Percentiles rank a stretch among this genome's conserved stretches.
These are phyloP conservation scores for Cornus suecica DNA, from an alignment of 148 eudicot genomes.

Conservation along the genomic window DNA sequence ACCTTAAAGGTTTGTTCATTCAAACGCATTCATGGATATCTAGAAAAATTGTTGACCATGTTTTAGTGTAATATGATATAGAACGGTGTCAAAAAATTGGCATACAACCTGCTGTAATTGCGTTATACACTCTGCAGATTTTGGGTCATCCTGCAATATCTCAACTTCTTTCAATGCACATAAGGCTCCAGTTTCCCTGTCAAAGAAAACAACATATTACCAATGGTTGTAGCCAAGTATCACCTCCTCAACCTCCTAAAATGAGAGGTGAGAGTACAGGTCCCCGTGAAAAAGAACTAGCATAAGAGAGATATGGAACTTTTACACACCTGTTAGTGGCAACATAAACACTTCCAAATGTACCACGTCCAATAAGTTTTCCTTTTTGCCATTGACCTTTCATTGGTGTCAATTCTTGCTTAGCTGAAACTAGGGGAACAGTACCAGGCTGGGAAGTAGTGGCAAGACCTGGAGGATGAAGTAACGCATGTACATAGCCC, in stretches of 20 bases:
- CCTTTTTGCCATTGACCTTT: slow-evolving; percentile 83
- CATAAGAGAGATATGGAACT: neutral
- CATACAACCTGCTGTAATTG: slow-evolving; percentile 83
- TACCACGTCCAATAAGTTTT: slow-evolving; percentile 91
- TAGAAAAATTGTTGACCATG: slow-evolving; percentile 3
- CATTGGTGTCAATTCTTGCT: slow-evolving; percentile 27
- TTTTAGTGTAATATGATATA: neutral
- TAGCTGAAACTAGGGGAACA: slow-evolving; percentile 30
- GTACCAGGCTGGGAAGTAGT: slow-evolving; percentile 34
- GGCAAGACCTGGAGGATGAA: slow-evolving; percentile 73
- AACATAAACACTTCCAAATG: slow-evolving; percentile 89
- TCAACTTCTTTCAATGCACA: slow-evolving; percentile 99
- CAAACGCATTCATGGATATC: neutral
- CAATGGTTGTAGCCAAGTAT: no score
- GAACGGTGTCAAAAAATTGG: neutral
- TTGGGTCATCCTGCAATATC: slow-evolving; percentile 66
- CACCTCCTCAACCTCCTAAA: no score
- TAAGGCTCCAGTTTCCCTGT: slow-evolving; percentile 96
- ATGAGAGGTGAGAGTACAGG: no score
- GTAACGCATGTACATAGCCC: slow-evolving; percentile 62
- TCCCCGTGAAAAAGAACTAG: neutral
- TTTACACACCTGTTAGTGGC: slow-evolving; percentile 69
- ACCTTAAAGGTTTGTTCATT: neutral
- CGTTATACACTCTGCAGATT: slow-evolving; percentile 64
- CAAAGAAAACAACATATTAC: neutral